These are phyloP conservation scores for Lathyrus sativus DNA, from an alignment of 306 rosid species.

Conservation along the genomic window DNA sequence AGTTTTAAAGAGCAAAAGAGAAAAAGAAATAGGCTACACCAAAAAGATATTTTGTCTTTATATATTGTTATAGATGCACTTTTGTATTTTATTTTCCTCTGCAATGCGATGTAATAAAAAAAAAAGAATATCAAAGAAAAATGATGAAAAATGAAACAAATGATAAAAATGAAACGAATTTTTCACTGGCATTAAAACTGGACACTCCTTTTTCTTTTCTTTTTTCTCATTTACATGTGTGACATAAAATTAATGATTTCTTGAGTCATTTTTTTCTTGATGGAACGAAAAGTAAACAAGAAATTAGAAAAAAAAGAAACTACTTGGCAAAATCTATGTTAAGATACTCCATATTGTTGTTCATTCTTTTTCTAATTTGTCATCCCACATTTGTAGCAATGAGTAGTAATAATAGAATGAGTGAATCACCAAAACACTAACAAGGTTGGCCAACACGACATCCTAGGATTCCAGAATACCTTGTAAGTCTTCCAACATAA, in stretches of 20 bases:
- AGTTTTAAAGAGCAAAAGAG: no score
- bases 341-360: neutral
- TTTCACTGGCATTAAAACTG: neutral
- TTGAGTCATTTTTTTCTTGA: neutral
- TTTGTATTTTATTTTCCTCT: no score
- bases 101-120: no score
- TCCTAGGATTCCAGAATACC: slow-evolving; percentile 48
- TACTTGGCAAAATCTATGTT: neutral
- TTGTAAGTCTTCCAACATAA: slow-evolving; percentile 51
- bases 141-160: neutral
- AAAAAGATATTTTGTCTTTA: no score
- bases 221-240: neutral
- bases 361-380: neutral
- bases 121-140: neutral
- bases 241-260: neutral
- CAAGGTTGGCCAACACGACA: slow-evolving; percentile 58
- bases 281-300: neutral
- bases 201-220: neutral
- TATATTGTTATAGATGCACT: no score
- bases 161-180: neutral
- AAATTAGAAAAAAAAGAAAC: neutral
- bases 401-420: neutral
- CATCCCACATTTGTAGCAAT: neutral
- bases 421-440: slow-evolving; percentile 7
- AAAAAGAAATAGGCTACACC: no score